Base-by-base conservation (phyloP, 331 rosid species). In the Arachis monticola region DNA sequence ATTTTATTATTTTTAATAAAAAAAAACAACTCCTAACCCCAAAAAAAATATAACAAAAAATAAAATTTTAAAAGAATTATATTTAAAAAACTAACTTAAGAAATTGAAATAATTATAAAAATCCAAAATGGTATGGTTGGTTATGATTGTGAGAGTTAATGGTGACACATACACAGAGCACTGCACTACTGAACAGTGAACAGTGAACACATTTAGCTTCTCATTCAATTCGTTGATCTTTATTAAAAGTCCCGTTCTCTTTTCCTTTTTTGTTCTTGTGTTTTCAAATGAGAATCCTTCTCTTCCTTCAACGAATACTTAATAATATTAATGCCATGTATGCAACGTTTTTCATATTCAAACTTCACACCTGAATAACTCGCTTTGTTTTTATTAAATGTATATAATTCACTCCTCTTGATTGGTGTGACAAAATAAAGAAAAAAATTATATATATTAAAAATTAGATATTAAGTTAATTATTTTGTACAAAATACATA, bases 231-330 rank as follows among this genome's bases (percentile, higher is more conserved):
- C 70, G 47, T 60, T 41, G 10, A 76, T 6, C 76, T 80, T 80
- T 74, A 60, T 79, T 74, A 72, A 79, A 79, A 74, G 79, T 47
- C 62, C 52, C 62, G 61, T 14, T 14, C 59, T n/a, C 72, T 68
- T 69, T 80, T 32, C 31, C 56, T 60, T 73, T 52, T 71, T 10
- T 11, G 27, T 22, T 62, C 51, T 10, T 50, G 5, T 61, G 9
- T 58, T 3, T 2, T 14, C 41, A 38, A 38, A 38, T 69, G 27
- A 38, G 27, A 38, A 5, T 7, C 38, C 8, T 8, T 9, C 61
- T 17, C 41, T 30, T 3, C n/a, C 7, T 60, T 60, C 64, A 60
- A 31, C 31, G 64, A 30, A 2, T 60, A 38, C 41, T 38, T 38
- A 38, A 38, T 38, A 38, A 38, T 38, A 38, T 38, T 35, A 35